Evolutionary conservation across 352 stramenopile species (phyloP).

Genomic region (Pythium dissotocum): DNA sequence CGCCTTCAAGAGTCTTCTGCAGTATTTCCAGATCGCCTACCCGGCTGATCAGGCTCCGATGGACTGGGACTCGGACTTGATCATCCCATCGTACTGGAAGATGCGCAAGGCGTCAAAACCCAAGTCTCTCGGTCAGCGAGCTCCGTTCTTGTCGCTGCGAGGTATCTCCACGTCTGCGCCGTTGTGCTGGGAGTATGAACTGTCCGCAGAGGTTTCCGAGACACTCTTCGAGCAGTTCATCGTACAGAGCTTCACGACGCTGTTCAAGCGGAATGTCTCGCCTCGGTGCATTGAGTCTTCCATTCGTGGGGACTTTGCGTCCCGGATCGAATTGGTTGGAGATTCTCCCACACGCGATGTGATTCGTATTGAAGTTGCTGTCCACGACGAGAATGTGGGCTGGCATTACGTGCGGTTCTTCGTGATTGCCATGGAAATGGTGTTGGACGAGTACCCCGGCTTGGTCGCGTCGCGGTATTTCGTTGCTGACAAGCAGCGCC

Average conservation of each 20-base stretch:
- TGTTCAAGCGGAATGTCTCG: slow-evolving; percentile 15
- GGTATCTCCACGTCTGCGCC: slow-evolving; percentile 9
- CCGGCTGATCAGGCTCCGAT: slow-evolving; percentile 14
- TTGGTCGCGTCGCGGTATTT: slow-evolving; percentile 20
- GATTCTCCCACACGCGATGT: slow-evolving; percentile 8
- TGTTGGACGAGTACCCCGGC: slow-evolving; percentile 24
- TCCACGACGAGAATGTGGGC: not conserved
- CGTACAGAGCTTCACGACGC: slow-evolving; percentile 28
- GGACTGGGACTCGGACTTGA: slow-evolving; percentile 27
- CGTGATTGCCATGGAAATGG: slow-evolving; percentile 26
- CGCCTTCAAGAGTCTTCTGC: slow-evolving; percentile 32
- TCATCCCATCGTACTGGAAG: slow-evolving; percentile 15
- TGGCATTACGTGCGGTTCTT: slow-evolving; percentile 25
- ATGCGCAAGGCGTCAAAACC: not conserved
- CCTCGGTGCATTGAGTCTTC: slow-evolving; percentile 23
- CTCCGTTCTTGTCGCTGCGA: not conserved
- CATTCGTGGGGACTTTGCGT: slow-evolving; percentile 13
- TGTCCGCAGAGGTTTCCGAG: slow-evolving; percentile 27
- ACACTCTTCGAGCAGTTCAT: slow-evolving; percentile 37
- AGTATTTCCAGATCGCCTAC: slow-evolving; percentile 28
- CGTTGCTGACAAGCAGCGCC: slow-evolving; percentile 2
- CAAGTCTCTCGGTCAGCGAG: slow-evolving; percentile 10
- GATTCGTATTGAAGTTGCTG: slow-evolving; percentile 26
- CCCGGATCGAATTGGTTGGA: slow-evolving; percentile 6
- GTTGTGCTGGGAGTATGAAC: slow-evolving; percentile 36